Conservation (phyloP, 257 asterid species). For the Osmanthus fragrans region DNA sequence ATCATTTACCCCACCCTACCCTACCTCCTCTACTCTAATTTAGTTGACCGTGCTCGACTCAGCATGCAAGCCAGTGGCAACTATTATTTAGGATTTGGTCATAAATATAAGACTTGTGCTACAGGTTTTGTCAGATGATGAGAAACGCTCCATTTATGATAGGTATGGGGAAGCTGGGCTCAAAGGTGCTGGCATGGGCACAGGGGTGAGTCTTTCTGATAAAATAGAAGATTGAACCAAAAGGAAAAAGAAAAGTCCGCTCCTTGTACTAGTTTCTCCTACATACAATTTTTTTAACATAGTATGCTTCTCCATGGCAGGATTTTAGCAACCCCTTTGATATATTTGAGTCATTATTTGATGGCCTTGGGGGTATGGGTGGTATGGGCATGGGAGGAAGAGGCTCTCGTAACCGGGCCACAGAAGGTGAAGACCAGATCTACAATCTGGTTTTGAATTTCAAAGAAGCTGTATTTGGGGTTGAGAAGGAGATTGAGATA, state of each 20-base stretch:
- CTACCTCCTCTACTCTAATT: not conserved
- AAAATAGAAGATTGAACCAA: constrained; percentile 2
- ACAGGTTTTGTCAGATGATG: constrained; percentile 95
- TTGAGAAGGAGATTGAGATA: constrained; percentile 91
- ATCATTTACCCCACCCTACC: not conserved
- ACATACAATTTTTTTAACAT: constrained; percentile 18
- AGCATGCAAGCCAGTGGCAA: constrained; percentile 5
- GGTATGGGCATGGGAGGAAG: constrained; percentile 86
- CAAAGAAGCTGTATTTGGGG: constrained; percentile 92
- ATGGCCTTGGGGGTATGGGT: constrained; percentile 92
- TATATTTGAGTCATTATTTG: constrained; percentile 82
- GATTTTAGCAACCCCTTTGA: constrained; percentile 98
- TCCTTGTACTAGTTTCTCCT: not conserved
- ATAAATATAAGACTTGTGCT: constrained; percentile 20
- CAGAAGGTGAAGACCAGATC: constrained; percentile 93
- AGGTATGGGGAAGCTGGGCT: constrained; percentile 99
- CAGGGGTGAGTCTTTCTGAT: constrained; percentile 71
- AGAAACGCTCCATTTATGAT: constrained; percentile 92
- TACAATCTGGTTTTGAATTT: constrained; percentile 73
- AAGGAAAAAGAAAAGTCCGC: not conserved
- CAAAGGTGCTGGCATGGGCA: constrained; percentile 87
- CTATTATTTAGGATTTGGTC: constrained; percentile 7
- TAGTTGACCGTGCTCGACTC: constrained; percentile 5
- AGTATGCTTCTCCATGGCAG: constrained; percentile 39
- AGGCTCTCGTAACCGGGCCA: constrained; percentile 71